phyloP scores from a whole-genome alignment of 768 basidiomycete genomes.

The Panellus pusillus region DNA sequence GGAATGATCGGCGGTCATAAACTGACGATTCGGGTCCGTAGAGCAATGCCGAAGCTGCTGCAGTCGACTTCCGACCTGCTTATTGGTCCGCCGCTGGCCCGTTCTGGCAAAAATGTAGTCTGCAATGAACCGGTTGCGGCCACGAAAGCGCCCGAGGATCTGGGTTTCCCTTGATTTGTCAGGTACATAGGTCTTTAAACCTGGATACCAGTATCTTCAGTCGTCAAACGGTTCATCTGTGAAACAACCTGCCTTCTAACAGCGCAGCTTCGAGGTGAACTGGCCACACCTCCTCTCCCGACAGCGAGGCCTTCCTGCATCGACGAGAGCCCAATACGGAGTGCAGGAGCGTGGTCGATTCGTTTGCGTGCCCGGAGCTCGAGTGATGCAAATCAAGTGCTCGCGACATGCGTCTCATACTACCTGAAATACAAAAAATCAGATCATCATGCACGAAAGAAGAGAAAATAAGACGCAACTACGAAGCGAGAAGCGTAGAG shows the following conservation, averaged over 20 bases:
- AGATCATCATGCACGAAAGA: too few species aligned
- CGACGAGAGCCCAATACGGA: neutral
- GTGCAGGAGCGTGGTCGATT: neutral
- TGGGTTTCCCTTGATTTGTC: slow-evolving; percentile 46
- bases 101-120: slow-evolving; percentile 47
- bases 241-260: slow-evolving; percentile 38
- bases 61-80: slow-evolving; percentile 48
- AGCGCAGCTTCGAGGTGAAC: slow-evolving; percentile 43
- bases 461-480: too few species aligned
- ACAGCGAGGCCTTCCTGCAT: neutral
- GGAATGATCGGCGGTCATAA: neutral
- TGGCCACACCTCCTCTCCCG: slow-evolving; percentile 4
- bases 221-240: neutral
- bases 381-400: too few species aligned
- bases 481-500: too few species aligned
- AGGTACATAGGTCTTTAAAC: slow-evolving; percentile 44
- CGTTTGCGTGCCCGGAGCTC: too few species aligned
- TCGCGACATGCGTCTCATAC: too few species aligned
- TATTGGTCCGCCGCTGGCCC: slow-evolving; percentile 45
- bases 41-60: slow-evolving; percentile 1
- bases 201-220: slow-evolving; percentile 30
- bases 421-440: too few species aligned
- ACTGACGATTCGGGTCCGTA: neutral
- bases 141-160: slow-evolving; percentile 46
- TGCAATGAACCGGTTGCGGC: slow-evolving; percentile 52